Evolutionary conservation across 179 eudicot species (phyloP), one percentile per base, ranked within the genome.

Genomic region (Spinacia oleracea): DNA sequence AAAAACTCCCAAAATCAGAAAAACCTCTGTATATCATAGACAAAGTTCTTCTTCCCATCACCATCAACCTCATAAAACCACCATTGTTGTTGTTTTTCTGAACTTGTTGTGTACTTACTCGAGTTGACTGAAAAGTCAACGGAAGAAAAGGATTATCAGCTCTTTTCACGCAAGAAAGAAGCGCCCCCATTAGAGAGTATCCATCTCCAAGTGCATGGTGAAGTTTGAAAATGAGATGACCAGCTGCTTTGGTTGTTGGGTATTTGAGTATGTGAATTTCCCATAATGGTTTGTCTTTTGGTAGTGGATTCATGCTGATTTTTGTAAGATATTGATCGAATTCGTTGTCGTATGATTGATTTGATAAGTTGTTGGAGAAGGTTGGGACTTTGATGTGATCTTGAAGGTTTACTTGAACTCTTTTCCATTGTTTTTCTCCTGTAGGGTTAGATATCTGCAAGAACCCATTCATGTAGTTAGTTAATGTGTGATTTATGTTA

Each of bases 151-250:
- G 89, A 53, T 91, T 45, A 35, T 93, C 94, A 5, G 91, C 86
- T 76, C 94, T 81, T 74, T 88, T 80, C 16, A 89, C 46, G 78
- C 89, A 89, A 4, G 96, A 90, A 50, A 93, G 89, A 50, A 93
- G 94, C 15, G 92, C 92, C 1, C 94, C 96, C 96, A 93, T 93
- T 0, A 93, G 74, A 4, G 97, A 91, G 80, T 79, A 93, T 14
- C 97, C 97, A 16, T 93, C 96, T 0, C 96, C 97, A n/a, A 93
- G 80, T 3, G 92, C 86, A 77, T 93, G 98, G 78, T 93, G 98
- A 66, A 93, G 87, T 85, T 91, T 93, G 81, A 90, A 87, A 10
- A 91, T 78, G 9, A 82, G 0, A 29, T 62, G 73, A 18, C 90
- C 94, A 1, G 92, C 84, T 15, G 91, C 91, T 32, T 81, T 85